Conservation (phyloP, 495 filamentous ascomycete genomes). For the Bombardia bombarda region DNA sequence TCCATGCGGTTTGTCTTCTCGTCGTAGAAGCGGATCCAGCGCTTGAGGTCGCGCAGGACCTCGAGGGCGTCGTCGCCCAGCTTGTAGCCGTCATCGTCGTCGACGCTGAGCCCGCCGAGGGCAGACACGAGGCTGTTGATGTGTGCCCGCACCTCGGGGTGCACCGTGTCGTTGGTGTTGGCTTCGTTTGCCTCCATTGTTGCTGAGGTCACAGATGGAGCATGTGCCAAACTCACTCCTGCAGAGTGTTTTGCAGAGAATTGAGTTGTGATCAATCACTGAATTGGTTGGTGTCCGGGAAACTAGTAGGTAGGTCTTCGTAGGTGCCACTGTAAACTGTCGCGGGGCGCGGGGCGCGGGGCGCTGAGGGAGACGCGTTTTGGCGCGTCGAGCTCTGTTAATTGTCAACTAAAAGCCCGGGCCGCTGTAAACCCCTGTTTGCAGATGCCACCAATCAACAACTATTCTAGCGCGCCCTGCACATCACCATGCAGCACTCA, state of each 20-base stretch:
- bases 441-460: too few species aligned
- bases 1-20: conserved; percentile 91
- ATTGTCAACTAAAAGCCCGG: background rate
- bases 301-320: too few species aligned
- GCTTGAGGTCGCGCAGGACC: conserved; percentile 83
- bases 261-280: too few species aligned
- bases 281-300: too few species aligned
- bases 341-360: too few species aligned
- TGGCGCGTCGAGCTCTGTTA: background rate
- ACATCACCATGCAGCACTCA: too few species aligned
- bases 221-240: too few species aligned
- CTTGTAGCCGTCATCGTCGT: conserved; percentile 71
- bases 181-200: conserved; percentile 45
- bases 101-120: conserved; percentile 76
- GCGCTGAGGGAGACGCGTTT: conserved; percentile 7
- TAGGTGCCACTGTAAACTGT: too few species aligned
- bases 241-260: background rate
- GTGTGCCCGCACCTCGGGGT: conserved; percentile 84
- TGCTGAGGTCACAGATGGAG: too few species aligned
- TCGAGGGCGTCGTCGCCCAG: conserved; percentile 91
- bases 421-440: too few species aligned
- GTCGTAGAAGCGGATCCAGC: conserved; percentile 92
- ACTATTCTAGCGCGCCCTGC: too few species aligned
- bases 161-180: conserved; percentile 49
- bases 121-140: conserved; percentile 87